Percentiles rank a stretch among this genome's conserved stretches.
Conservation (phyloP, 1,284 basidiomycete species). For the Malassezia cuniculi region DNA sequence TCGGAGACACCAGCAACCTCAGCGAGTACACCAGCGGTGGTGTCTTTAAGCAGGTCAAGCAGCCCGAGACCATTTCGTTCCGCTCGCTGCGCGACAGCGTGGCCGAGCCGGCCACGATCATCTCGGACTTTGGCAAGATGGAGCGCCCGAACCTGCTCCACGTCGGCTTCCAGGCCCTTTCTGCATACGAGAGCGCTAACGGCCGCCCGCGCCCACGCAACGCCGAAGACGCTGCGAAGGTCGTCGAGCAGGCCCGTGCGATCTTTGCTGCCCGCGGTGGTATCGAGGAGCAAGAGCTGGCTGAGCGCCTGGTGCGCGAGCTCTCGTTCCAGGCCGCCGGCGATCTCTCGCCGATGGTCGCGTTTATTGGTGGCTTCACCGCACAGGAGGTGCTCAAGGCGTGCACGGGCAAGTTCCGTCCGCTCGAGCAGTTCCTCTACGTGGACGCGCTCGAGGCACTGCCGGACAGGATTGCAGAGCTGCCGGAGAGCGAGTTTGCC, state of each 20-base stretch:
- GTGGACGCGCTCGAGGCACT: constrained; percentile 90
- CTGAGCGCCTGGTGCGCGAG: constrained; percentile 56
- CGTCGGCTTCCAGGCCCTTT: constrained; percentile 86
- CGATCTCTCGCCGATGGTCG: constrained; percentile 80
- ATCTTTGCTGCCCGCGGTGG: constrained; percentile 51
- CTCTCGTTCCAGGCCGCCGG: constrained; percentile 84
- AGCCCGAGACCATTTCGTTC: constrained; percentile 73
- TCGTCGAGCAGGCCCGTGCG: constrained; percentile 67
- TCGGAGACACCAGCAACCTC: constrained; percentile 42
- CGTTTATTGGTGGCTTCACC: constrained; percentile 91
- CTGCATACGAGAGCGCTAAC: constrained; percentile 60
- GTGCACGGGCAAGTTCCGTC: constrained; percentile 94
- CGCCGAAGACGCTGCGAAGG: constrained; percentile 59
- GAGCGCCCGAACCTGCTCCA: constrained; percentile 83
- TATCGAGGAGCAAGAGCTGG: constrained; percentile 54
- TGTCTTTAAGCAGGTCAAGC: constrained; percentile 96
- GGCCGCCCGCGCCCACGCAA: constrained; percentile 72
- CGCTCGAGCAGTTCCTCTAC: constrained; percentile 87
- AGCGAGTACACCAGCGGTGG: constrained; percentile 76
- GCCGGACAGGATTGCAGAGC: constrained; percentile 43
- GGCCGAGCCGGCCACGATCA: constrained; percentile 70
- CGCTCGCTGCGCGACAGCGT: constrained; percentile 85
- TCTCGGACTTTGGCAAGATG: constrained; percentile 96
- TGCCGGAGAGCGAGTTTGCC: constrained; percentile 71
- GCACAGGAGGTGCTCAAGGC: constrained; percentile 97